A percentile compares a stretch with the other conserved stretches of the same genome.
phyloP scores from a whole-genome alignment of 2,329 filamentous ascomycete genomes.

The Alternaria tenuissima region DNA sequence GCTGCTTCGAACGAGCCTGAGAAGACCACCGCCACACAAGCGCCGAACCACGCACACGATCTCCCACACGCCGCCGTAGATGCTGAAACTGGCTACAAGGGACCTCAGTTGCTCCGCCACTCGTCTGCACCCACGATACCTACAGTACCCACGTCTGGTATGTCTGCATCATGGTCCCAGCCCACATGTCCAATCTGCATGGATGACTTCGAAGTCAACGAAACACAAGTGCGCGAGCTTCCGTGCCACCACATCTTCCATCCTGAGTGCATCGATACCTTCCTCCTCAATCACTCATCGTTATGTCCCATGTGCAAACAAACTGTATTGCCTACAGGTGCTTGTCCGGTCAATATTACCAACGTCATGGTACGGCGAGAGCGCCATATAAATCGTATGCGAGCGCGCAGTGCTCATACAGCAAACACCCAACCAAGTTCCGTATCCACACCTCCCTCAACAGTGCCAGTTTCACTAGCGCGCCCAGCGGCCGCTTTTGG shows the following conservation, averaged over 20 bases:
- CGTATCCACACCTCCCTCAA: background rate
- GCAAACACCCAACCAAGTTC: slow-evolving; percentile 13
- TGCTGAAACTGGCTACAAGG: slow-evolving; percentile 28
- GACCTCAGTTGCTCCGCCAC: slow-evolving; percentile 20
- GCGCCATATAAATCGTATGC: slow-evolving; percentile 69
- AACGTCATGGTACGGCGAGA: slow-evolving; percentile 88
- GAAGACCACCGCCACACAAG: slow-evolving; percentile 24
- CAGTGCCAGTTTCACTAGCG: slow-evolving; percentile 2
- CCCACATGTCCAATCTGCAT: slow-evolving; percentile 90
- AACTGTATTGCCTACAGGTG: slow-evolving; percentile 75
- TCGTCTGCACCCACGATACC: slow-evolving; percentile 30
- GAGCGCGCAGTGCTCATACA: slow-evolving; percentile 55
- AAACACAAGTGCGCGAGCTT: slow-evolving; percentile 81
- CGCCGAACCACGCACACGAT: slow-evolving; percentile 18
- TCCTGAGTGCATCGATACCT: slow-evolving; percentile 87
- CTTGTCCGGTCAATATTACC: slow-evolving; percentile 62
- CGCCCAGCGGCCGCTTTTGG: slow-evolving; percentile 26
- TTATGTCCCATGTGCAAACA: slow-evolving; percentile 92
- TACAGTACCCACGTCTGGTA: slow-evolving; percentile 10
- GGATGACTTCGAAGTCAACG: slow-evolving; percentile 75
- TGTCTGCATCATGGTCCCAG: slow-evolving; percentile 66
- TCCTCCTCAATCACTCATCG: slow-evolving; percentile 79
- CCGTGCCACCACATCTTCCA: slow-evolving; percentile 95
- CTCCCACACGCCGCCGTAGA: slow-evolving; percentile 21
- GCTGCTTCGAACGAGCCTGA: slow-evolving; percentile 19